Conservation (phyloP, 805 yeast species). For the Priceomyces castillae region DNA sequence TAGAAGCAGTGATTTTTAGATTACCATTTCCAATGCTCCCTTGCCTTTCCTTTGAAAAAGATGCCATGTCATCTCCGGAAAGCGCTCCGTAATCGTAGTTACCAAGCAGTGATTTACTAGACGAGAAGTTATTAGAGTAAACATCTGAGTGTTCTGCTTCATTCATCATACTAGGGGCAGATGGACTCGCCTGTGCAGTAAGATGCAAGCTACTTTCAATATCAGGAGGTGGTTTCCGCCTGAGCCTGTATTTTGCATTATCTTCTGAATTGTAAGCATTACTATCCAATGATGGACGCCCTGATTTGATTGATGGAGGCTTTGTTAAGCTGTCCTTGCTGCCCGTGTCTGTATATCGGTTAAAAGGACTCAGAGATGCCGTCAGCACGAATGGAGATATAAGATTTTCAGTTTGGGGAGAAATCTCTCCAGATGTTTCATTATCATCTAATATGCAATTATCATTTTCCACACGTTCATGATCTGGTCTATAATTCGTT, state of each 20-base stretch:
- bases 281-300: constrained; percentile 12
- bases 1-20: constrained; percentile 2
- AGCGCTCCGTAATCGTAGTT: background rate
- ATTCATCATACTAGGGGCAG: background rate
- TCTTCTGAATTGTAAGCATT: constrained; percentile 8
- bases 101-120: constrained; percentile 1
- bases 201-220: background rate
- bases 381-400: constrained; percentile 27
- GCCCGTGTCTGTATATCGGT: constrained; percentile 22
- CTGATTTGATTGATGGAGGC: constrained; percentile 4
- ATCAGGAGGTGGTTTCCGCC: constrained; percentile 31
- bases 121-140: background rate
- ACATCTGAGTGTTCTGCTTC: background rate
- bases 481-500: background rate
- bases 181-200: background rate
- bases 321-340: constrained; percentile 19
- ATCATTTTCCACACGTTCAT: background rate
- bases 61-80: background rate
- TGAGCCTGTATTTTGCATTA: constrained; percentile 14
- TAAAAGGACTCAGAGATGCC: constrained; percentile 27
- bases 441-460: constrained; percentile 9
- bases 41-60: background rate
- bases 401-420: constrained; percentile 2
- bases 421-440: constrained; percentile 3
- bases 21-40: background rate